Evolutionary conservation across 176 grass and related monocot genomes (phyloP).

Genomic region (bread wheat (Triticum aestivum)): DNA sequence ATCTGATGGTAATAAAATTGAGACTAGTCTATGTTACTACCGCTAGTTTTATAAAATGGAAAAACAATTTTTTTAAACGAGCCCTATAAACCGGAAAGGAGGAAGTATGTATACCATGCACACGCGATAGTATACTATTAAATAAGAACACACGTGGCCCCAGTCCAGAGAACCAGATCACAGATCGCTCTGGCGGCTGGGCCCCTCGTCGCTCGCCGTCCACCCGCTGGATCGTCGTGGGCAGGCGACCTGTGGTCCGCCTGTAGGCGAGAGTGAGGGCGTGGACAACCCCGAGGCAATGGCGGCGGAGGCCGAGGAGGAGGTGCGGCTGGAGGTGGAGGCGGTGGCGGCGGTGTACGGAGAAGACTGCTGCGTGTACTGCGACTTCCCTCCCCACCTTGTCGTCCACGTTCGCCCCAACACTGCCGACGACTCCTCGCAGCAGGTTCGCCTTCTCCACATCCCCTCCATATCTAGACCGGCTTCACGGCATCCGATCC

Average conservation of each 20-base stretch:
- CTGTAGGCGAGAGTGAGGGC: not conserved
- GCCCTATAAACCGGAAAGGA: no score
- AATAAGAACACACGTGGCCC: no score
- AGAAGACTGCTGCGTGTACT: slow-evolving; percentile 64
- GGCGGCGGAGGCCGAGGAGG: slow-evolving; percentile 50
- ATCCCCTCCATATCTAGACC: not conserved
- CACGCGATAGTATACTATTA: no score
- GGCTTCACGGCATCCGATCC: not conserved
- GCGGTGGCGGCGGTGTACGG: slow-evolving; percentile 74
- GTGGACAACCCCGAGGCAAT: not conserved
- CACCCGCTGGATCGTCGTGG: no score
- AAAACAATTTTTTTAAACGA: no score
- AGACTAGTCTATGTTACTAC: no score
- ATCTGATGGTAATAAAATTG: no score
- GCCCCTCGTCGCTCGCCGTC: no score
- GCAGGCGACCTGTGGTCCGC: not conserved
- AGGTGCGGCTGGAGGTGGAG: slow-evolving; percentile 78
- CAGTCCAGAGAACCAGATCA: no score
- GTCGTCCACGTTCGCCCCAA: slow-evolving; percentile 64
- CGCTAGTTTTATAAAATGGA: no score
- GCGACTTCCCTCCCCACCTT: slow-evolving; percentile 72
- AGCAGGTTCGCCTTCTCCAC: slow-evolving; percentile 47
- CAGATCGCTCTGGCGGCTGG: no score
- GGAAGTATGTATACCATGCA: no score
- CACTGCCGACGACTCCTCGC: slow-evolving; percentile 85